Percentiles rank a stretch among this genome's conserved stretches.
These are phyloP conservation scores for Lactuca sativa DNA, from an alignment of 129 eudicot genomes.

Conservation along the genomic window DNA sequence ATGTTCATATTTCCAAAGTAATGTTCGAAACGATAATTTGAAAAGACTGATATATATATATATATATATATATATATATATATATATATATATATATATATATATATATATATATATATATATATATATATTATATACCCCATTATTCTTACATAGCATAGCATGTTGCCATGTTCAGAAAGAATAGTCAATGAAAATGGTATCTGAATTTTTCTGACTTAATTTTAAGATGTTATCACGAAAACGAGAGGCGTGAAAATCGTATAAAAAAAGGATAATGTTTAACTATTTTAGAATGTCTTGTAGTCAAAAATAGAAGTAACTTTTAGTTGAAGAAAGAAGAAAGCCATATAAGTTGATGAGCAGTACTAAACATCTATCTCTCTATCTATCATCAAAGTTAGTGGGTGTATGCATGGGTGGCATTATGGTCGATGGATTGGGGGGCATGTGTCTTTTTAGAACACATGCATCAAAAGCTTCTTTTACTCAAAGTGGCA, in stretches of 20 bases:
- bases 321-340: slow-evolving; percentile 13
- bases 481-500: slow-evolving; percentile 22
- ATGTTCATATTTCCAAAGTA: slow-evolving; percentile 63
- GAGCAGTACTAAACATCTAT: slow-evolving; percentile 15
- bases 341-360: slow-evolving; percentile 16
- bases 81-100: too few species aligned
- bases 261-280: not conserved
- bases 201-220: not conserved
- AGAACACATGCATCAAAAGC: slow-evolving; percentile 22
- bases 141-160: not conserved
- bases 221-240: not conserved
- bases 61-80: too few species aligned
- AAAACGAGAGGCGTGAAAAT: not conserved
- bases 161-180: not conserved
- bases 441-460: slow-evolving; percentile 20
- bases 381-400: not conserved
- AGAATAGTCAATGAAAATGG: slow-evolving; percentile 3
- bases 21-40: slow-evolving; percentile 54
- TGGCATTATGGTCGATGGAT: slow-evolving; percentile 12
- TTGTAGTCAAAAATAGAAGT: slow-evolving; percentile 24
- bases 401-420: slow-evolving; percentile 28
- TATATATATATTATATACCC: not conserved
- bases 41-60: not conserved
- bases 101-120: too few species aligned
- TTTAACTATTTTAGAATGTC: slow-evolving; percentile 10